Percentiles rank a stretch among this genome's conserved stretches.
These are phyloP conservation scores for Spathaspora sp. DNA, from an alignment of 1,139 yeast species.

Conservation along the genomic window DNA sequence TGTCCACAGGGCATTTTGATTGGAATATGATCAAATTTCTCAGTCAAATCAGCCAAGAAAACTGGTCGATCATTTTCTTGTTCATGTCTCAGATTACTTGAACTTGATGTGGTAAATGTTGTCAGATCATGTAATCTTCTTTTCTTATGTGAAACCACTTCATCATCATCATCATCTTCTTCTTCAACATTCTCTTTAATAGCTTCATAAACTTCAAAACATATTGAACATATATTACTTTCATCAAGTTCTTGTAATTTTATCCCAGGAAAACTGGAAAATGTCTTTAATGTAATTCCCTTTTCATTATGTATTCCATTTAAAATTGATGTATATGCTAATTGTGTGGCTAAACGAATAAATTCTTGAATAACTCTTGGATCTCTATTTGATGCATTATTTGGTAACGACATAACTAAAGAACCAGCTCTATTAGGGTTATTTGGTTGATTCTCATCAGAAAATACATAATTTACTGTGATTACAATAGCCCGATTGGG, in stretches of 20 bases:
- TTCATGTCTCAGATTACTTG: constrained; percentile 7
- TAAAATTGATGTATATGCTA: constrained; percentile 63
- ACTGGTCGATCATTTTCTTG: constrained; percentile 3
- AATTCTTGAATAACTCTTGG: constrained; percentile 56
- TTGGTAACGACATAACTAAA: constrained; percentile 61
- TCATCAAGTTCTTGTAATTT: constrained; percentile 23
- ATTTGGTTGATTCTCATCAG: constrained; percentile 42
- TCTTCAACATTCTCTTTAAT: constrained; percentile 11
- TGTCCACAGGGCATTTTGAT: constrained; percentile 80
- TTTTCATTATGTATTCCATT: constrained; percentile 39
- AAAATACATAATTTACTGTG: constrained; percentile 46
- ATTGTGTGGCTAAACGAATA: constrained; percentile 64
- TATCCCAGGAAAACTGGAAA: constrained; percentile 46
- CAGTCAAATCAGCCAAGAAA: constrained; percentile 26
- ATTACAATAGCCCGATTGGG: constrained; percentile 33
- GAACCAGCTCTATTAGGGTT: constrained; percentile 53
- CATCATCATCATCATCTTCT: constrained; percentile 15
- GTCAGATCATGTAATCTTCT: constrained; percentile 9
- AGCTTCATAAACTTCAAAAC: constrained; percentile 55
- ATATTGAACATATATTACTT: constrained; percentile 57
- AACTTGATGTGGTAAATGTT: constrained; percentile 8
- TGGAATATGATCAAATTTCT: constrained; percentile 57
- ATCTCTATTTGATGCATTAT: constrained; percentile 55
- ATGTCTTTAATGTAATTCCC: constrained; percentile 54
- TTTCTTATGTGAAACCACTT: constrained; percentile 10